These are phyloP conservation scores for Starmerella geochares DNA, from an alignment of 805 yeast genomes.

Conservation along the genomic window DNA sequence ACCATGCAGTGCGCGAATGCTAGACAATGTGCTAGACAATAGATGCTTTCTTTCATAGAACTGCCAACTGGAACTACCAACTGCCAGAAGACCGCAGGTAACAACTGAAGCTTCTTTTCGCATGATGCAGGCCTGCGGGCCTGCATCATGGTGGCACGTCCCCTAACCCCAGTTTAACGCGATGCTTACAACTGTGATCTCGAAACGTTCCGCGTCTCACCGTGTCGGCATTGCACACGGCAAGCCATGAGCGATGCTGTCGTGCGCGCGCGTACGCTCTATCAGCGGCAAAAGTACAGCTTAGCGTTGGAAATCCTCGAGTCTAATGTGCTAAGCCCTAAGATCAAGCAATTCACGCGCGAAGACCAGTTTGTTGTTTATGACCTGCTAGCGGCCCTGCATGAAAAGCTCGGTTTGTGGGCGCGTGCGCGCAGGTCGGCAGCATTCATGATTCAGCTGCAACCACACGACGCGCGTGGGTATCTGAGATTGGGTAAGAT, in stretches of 20 bases:
- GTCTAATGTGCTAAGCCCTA: conserved; percentile 5
- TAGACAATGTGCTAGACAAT: too few relatives aligned
- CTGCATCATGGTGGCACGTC: too few relatives aligned
- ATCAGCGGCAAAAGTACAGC: conserved; percentile 13
- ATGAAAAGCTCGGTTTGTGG: conserved; percentile 17
- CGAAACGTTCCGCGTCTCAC: neutral
- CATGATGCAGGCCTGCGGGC: too few relatives aligned
- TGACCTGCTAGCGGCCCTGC: conserved; percentile 22
- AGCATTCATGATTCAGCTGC: conserved; percentile 12
- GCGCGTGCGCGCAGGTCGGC: conserved; percentile 19
- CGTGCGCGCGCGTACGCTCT: conserved; percentile 18
- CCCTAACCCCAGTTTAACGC: neutral
- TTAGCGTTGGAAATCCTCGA: conserved; percentile 22
- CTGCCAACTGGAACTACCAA: too few relatives aligned
- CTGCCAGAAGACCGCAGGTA: too few relatives aligned
- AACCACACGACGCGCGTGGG: conserved; percentile 18
- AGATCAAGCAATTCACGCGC: neutral
- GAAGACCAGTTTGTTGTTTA: conserved; percentile 10
- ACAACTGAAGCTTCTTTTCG: too few relatives aligned
- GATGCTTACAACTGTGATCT: neutral
- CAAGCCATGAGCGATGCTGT: conserved; percentile 18
- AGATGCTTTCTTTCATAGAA: too few relatives aligned
- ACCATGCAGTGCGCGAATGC: too few relatives aligned
- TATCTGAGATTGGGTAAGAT: conserved; percentile 23
- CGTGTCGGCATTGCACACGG: conserved; percentile 2